These are phyloP conservation scores for Cercophora scortea DNA, from an alignment of 495 filamentous ascomycete genomes.

Conservation along the genomic window DNA sequence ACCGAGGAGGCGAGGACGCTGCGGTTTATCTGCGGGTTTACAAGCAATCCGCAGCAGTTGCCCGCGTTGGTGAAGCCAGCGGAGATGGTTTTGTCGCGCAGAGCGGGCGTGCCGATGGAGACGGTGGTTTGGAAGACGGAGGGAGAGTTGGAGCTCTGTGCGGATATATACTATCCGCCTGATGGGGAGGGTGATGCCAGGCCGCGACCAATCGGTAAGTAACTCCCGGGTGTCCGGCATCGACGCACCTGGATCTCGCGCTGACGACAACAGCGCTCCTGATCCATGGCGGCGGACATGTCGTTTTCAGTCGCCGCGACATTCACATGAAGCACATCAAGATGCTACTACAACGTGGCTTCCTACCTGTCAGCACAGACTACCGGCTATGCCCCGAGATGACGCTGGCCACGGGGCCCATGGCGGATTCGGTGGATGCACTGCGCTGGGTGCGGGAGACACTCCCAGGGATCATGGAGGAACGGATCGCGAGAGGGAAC, in stretches of 20 bases:
- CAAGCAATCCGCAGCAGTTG: neutral
- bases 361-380: conserved; percentile 48
- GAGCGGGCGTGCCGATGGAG: conserved; percentile 6
- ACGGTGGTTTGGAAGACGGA: conserved; percentile 25
- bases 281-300: conserved; percentile 50
- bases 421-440: conserved; percentile 42
- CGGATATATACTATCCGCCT: conserved; percentile 38
- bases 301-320: conserved; percentile 38
- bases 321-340: conserved; percentile 34
- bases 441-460: conserved; percentile 29
- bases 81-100: too few relatives aligned
- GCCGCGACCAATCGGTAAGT: too few relatives aligned
- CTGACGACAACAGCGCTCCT: conserved; percentile 37
- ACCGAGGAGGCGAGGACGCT: conserved; percentile 15
- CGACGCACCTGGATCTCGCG: too few relatives aligned
- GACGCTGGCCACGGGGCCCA: conserved; percentile 39
- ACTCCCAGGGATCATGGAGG: conserved; percentile 2
- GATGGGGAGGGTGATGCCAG: neutral
- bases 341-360: conserved; percentile 29
- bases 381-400: conserved; percentile 51
- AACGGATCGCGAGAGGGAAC: too few relatives aligned
- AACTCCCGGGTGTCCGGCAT: too few relatives aligned
- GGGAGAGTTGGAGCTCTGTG: conserved; percentile 21
- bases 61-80: neutral
- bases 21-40: conserved; percentile 1